These are phyloP conservation scores for Excoecaria cochinchinensis DNA, from an alignment of 345 rosid genomes.

Conservation along the genomic window DNA sequence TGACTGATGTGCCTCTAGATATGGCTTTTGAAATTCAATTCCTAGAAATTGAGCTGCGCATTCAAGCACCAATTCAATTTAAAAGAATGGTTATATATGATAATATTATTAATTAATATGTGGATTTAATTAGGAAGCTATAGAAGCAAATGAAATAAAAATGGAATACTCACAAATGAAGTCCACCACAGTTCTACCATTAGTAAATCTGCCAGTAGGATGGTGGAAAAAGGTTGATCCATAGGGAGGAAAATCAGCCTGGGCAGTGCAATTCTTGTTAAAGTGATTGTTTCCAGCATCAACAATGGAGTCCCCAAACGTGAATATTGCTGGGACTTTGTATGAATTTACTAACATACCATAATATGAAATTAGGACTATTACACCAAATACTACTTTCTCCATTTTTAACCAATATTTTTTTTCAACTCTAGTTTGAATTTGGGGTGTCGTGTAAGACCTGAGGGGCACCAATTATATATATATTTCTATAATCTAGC, in stretches of 20 bases:
- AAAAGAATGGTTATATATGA: no score
- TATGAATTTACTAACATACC: conserved; percentile 16
- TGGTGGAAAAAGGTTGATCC: conserved; percentile 63
- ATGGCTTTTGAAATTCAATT: conserved; percentile 50
- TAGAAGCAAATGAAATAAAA: not conserved
- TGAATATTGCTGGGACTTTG: conserved; percentile 49
- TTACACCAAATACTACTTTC: not conserved
- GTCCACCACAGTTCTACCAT: conserved; percentile 66
- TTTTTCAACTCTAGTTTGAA: no score
- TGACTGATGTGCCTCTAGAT: conserved; percentile 37
- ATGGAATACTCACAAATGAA: conserved; percentile 41
- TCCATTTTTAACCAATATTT: not conserved
- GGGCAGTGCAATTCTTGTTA: conserved; percentile 57
- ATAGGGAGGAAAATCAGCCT: conserved; percentile 74
- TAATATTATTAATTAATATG: no score
- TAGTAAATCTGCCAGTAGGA: conserved; percentile 75
- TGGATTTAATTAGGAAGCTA: not conserved
- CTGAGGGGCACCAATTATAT: no score
- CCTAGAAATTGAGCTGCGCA: conserved; percentile 53
- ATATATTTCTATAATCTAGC: no score
- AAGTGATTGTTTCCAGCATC: conserved; percentile 71
- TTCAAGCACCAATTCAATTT: not conserved
- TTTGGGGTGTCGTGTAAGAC: no score
- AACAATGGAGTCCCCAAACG: conserved; percentile 64
- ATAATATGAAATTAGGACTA: not conserved